Base-by-base conservation (phyloP, 495 filamentous ascomycete species). In the Neurospora tetrasperma region DNA sequence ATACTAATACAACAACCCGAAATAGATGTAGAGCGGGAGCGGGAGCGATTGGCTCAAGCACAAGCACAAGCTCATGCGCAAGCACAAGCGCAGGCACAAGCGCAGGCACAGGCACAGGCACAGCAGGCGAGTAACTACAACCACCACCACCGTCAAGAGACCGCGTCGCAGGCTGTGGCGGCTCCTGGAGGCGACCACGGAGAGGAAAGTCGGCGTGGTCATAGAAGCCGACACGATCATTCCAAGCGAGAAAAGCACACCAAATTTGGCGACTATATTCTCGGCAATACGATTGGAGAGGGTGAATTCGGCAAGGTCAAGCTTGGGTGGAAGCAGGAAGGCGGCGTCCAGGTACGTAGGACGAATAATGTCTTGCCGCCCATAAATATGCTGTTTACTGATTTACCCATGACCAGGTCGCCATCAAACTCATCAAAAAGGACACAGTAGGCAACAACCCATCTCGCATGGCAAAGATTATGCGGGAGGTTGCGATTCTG, bases 221-320 rank as follows among this genome's bases (percentile, higher is more conserved):
- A 86, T 69, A 87, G 90, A 71, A 94, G 91, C 76, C 88, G 94
- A 41, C 93, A 97, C 75, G 93, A 97, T 76, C 91, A 94, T 82
- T 83, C 84, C 0, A 79, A 80, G 43, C 81, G 84, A 18, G 85
- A 88, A 69, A 98, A 96, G 83, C 93, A 94, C 73, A 94, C 90
- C 27, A 92, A 90, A 16, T 98, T 98, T 79, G 96, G 96, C 44
- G 93, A 97, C 38, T 99, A 97, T 79, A 93, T 96, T 72, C 86
- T 99, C 10, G 96, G 96, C 5, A 94, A 97, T 76, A 98, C 95
- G n/a, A 90, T 99, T 39, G 96, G 96, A 69, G 96, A 98, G 84
- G 96, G 96, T 42, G 96, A 99, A 78, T 99, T 99, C 80, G 96
- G 96, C 70, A 99, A 99, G 79, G 96, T 99, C 76, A 98, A 98